Conservation (phyloP, 345 rosid genomes). For the Draba incana region DNA sequence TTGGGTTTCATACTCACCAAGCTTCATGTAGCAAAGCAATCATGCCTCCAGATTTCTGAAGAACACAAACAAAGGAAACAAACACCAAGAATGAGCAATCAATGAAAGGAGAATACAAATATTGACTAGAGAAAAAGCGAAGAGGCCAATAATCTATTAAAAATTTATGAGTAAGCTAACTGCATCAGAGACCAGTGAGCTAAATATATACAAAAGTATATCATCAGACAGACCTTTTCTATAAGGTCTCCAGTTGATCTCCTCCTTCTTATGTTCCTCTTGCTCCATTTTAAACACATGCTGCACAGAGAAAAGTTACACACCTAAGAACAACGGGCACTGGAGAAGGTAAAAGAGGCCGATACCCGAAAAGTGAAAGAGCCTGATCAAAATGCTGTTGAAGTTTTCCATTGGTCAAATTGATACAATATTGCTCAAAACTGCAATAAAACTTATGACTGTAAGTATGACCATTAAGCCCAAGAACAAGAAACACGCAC, state of each 20-base stretch:
- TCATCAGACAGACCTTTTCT: conserved; percentile 70
- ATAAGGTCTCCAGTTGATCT: conserved; percentile 98
- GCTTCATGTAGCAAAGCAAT: conserved; percentile 99
- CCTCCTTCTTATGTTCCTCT: conserved; percentile 97
- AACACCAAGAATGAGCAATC: conserved; percentile 24
- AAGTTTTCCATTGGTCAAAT: conserved; percentile 97
- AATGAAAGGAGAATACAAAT: conserved; percentile 9
- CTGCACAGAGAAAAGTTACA: conserved; percentile 51
- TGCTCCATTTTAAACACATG: conserved; percentile 99
- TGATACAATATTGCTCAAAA: conserved; percentile 99
- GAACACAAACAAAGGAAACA: conserved; percentile 31
- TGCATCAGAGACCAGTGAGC: conserved; percentile 11
- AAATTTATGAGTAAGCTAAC: conserved; percentile 7
- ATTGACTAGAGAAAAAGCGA: not conserved
- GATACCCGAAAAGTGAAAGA: conserved; percentile 10
- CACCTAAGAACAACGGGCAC: conserved; percentile 33
- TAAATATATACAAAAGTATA: conserved; percentile 16
- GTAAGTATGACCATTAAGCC: conserved; percentile 22
- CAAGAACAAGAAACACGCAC: conserved; percentile 16
- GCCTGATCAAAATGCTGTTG: conserved; percentile 99
- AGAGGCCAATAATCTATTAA: not conserved
- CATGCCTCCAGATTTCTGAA: conserved; percentile 99
- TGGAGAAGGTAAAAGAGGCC: conserved; percentile 32
- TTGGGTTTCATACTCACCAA: conserved; percentile 60
- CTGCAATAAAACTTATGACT: conserved; percentile 50